Evolutionary conservation across 345 rosid genomes (phyloP).

Genomic region (Pugionium dolabratum): DNA sequence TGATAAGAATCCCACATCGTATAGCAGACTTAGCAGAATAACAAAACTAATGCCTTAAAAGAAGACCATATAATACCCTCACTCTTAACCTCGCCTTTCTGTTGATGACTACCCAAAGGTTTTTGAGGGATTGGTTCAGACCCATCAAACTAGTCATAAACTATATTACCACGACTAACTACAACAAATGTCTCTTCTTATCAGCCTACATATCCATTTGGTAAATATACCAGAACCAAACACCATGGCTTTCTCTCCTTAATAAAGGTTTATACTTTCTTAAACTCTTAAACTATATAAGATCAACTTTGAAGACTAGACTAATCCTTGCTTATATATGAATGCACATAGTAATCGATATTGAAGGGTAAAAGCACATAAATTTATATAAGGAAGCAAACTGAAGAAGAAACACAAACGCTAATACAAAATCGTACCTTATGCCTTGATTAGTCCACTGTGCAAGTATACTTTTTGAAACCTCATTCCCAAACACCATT

Average conservation of each 20-base stretch:
- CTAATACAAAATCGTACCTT: slow-evolving; percentile 49
- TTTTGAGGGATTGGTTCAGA: not conserved
- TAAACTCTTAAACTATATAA: not conserved
- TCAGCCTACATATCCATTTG: not conserved
- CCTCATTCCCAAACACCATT: slow-evolving; percentile 72
- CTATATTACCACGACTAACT: not conserved
- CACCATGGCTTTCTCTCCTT: not conserved
- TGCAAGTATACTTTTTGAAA: slow-evolving; percentile 71
- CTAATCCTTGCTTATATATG: not conserved
- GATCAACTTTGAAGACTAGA: not conserved
- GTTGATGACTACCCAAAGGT: not conserved
- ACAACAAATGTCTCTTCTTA: not conserved
- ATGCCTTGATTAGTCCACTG: slow-evolving; percentile 99
- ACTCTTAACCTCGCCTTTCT: not conserved
- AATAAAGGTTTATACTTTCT: not conserved
- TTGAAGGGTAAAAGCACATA: not conserved
- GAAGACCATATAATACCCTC: not conserved
- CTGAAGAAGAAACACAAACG: not conserved
- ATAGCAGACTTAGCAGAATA: not conserved
- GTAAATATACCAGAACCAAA: not conserved
- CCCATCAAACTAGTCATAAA: not conserved
- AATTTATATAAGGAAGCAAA: too few species aligned
- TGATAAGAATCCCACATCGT: not conserved
- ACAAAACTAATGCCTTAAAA: slow-evolving; percentile 7
- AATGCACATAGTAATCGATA: not conserved